Evolutionary conservation across 2,329 filamentous ascomycete species (phyloP).

Genomic region (Fusarium sp.): DNA sequence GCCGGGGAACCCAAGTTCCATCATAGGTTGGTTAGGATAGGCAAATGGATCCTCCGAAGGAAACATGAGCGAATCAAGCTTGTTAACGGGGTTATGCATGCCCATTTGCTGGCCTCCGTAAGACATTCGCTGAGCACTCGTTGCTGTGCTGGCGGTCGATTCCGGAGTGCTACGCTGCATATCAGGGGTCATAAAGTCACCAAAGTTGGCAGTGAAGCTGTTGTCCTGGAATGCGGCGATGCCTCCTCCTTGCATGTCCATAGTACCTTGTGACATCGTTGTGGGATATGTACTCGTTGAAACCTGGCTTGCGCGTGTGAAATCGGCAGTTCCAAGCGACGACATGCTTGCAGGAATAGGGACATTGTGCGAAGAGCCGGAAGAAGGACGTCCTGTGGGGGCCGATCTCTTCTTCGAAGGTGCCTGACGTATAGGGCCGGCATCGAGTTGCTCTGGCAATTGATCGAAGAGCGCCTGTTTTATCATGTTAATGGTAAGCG

Average conservation of each 20-base stretch:
- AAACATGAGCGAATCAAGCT: constrained; percentile 84
- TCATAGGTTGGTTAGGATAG: constrained; percentile 81
- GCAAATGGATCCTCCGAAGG: constrained; percentile 81
- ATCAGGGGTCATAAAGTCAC: constrained; percentile 61
- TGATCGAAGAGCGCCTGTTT: constrained; percentile 84
- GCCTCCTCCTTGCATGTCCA: constrained; percentile 51
- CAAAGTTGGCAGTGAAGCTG: constrained; percentile 55
- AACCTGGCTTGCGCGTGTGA: constrained; percentile 49
- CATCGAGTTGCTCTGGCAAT: constrained; percentile 78
- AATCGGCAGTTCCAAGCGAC: constrained; percentile 52
- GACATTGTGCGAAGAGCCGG: constrained; percentile 46
- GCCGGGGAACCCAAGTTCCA: constrained; percentile 63
- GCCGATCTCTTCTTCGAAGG: constrained; percentile 69
- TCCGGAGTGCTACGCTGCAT: constrained; percentile 58
- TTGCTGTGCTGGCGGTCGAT: constrained; percentile 55
- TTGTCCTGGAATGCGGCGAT: constrained; percentile 52
- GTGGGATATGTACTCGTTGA: constrained; percentile 46
- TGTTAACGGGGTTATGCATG: constrained; percentile 66
- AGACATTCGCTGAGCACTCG: constrained; percentile 54
- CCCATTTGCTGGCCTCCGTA: constrained; percentile 51
- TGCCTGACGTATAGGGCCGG: constrained; percentile 53
- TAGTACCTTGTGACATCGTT: constrained; percentile 48
- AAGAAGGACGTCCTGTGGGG: constrained; percentile 53
- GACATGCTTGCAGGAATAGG: constrained; percentile 50
- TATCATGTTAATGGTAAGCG: constrained; percentile 22